Conservation (phyloP, 73 alveolate genomes). For the Paramecium sexaurelia region DNA sequence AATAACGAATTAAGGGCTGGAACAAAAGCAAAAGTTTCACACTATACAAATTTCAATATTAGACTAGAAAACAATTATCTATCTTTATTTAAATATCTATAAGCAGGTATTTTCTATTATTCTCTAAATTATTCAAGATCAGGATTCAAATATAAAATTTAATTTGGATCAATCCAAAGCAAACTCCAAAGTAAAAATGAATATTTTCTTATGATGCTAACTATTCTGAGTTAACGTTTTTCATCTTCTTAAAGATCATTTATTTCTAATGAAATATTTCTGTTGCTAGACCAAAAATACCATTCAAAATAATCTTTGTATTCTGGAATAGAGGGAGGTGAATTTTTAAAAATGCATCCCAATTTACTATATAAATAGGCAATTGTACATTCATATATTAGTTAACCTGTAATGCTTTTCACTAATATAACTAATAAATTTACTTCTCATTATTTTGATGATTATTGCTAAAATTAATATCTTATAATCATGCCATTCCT, state of each 20-base stretch:
- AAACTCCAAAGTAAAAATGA: background rate
- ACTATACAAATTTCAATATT: background rate
- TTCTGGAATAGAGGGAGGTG: background rate
- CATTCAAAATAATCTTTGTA: background rate
- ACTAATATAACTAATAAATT: background rate
- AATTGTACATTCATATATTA: background rate
- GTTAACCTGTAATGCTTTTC: background rate
- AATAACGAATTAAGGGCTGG: background rate
- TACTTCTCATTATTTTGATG: slow-evolving; percentile 11
- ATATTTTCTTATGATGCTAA: background rate
- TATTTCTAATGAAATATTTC: background rate
- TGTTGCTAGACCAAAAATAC: background rate
- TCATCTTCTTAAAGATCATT: background rate
- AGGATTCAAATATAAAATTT: background rate
- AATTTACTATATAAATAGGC: background rate
- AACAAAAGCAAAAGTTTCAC: background rate
- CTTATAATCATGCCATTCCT: slow-evolving; percentile 4
- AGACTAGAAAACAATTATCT: background rate
- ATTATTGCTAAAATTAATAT: background rate
- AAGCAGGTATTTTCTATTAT: background rate
- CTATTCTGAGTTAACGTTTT: background rate
- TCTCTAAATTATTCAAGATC: background rate
- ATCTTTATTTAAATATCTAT: slow-evolving; percentile 13
- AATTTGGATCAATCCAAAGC: slow-evolving; percentile 38
- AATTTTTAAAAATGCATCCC: background rate